phyloP scores from a whole-genome alignment of 164 flowering plant species.

The Chimonanthus salicifolius region DNA sequence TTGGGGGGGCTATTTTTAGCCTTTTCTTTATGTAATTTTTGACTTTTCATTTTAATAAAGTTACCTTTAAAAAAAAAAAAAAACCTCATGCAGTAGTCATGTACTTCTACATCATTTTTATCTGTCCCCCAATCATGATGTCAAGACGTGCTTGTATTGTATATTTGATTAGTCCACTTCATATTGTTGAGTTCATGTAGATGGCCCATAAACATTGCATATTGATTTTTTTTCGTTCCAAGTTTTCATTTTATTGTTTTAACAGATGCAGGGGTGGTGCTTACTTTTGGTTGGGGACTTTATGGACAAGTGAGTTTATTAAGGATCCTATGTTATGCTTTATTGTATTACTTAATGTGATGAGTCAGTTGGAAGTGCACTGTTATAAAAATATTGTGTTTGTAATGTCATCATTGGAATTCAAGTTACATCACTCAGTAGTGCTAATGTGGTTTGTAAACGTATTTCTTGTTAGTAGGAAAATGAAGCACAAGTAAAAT shows the following conservation, averaged over 20 bases:
- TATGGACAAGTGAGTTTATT: slow-evolving; percentile 83
- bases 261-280: slow-evolving; percentile 89
- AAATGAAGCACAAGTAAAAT: no score
- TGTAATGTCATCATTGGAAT: no score
- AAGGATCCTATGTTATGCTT: neutral
- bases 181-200: neutral
- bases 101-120: neutral
- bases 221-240: no score
- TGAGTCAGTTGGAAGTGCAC: no score
- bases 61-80: neutral
- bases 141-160: no score
- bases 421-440: neutral
- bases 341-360: neutral
- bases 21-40: no score
- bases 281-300: slow-evolving; percentile 98
- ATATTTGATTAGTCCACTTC: neutral
- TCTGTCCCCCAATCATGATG: neutral
- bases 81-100: neutral
- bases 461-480: no score
- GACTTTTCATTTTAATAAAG: neutral
- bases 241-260: neutral
- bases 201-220: neutral
- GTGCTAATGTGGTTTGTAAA: neutral
- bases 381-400: no score
- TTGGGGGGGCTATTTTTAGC: neutral